phyloP scores from a whole-genome alignment of 2,329 filamentous ascomycete genomes.

The Celoporthe dispersa region DNA sequence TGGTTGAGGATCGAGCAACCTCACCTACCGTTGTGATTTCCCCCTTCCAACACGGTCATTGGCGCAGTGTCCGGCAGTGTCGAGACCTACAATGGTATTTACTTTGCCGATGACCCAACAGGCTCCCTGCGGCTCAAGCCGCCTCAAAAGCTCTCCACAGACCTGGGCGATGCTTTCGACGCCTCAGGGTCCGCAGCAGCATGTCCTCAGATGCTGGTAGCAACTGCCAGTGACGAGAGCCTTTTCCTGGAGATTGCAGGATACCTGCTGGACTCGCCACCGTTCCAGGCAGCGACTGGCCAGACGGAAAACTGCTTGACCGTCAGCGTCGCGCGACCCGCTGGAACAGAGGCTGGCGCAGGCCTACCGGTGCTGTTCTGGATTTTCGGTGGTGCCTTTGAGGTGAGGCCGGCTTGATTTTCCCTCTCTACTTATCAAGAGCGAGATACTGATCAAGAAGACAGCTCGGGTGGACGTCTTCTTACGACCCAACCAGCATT shows the following conservation, averaged over 20 bases:
- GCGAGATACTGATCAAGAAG: not conserved
- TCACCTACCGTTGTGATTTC: slow-evolving; percentile 56
- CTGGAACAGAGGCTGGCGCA: slow-evolving; percentile 55
- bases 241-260: slow-evolving; percentile 51
- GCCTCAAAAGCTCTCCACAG: slow-evolving; percentile 61
- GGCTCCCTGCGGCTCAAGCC: slow-evolving; percentile 70
- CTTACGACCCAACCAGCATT: slow-evolving; percentile 57
- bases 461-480: slow-evolving; percentile 51
- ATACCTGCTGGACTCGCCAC: slow-evolving; percentile 55
- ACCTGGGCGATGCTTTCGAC: slow-evolving; percentile 61
- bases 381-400: slow-evolving; percentile 72
- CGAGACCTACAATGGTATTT: slow-evolving; percentile 76
- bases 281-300: slow-evolving; percentile 60
- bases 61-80: slow-evolving; percentile 52
- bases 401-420: slow-evolving; percentile 38
- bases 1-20: slow-evolving; percentile 20
- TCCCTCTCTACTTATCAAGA: not conserved
- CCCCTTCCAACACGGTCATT: slow-evolving; percentile 59
- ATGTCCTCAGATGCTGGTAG: slow-evolving; percentile 75
- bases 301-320: slow-evolving; percentile 68
- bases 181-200: slow-evolving; percentile 62
- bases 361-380: slow-evolving; percentile 71
- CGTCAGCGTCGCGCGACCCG: slow-evolving; percentile 63
- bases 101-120: slow-evolving; percentile 72
- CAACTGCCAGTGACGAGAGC: slow-evolving; percentile 45